Evolutionary conservation across 768 basidiomycete genomes (phyloP), one percentile per base, ranked within the genome.

Genomic region (Lanmaoa rubissima): DNA sequence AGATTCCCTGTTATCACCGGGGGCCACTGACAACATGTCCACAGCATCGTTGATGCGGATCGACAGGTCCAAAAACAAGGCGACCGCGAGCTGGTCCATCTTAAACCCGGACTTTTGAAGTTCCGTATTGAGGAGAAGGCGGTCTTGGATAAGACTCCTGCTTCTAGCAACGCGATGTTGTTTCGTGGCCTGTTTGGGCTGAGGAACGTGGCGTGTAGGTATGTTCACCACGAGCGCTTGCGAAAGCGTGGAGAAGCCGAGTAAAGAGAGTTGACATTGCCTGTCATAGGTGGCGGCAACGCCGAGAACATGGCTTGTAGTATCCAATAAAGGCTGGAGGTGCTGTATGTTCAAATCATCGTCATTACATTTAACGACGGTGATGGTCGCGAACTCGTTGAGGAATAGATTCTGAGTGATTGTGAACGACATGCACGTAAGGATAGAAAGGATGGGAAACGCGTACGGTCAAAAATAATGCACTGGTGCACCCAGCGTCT

Each of bases 41-140:
- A 79, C 72, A 1, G 67, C 80, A 13, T 53, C 53, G 13, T 48
- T 52, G 13, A 81, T 71, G 10, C 63, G 66, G 11, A 79, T 49
- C 0, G 64, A 69, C 8, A 74, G 45, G 53, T 84, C 82, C 10
- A 65, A 44, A 61, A 69, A 72, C 16, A 85, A 59, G 2, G 79
- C 68, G 5, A 73, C 57, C 0, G 75, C 71, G 1, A 83, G 60
- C 39, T 69, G 71, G 58, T 82, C 82, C 80, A 81, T 79, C 35
- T 67, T 65, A 44, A 84, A 79, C 0, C 76, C 74, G 47, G 72
- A 66, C 55, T 79, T 81, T 16, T 53, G 60, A 28, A 68, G 52
- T 2, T 57, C 34, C 0, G 63, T 19, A 32, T 73, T 54, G 44
- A 69, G 61, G 5, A 82, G 59, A 42, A 82, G 66, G 7, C 46